Conservation (phyloP, 345 rosid genomes). For the Cardiospermum halicacabum region DNA sequence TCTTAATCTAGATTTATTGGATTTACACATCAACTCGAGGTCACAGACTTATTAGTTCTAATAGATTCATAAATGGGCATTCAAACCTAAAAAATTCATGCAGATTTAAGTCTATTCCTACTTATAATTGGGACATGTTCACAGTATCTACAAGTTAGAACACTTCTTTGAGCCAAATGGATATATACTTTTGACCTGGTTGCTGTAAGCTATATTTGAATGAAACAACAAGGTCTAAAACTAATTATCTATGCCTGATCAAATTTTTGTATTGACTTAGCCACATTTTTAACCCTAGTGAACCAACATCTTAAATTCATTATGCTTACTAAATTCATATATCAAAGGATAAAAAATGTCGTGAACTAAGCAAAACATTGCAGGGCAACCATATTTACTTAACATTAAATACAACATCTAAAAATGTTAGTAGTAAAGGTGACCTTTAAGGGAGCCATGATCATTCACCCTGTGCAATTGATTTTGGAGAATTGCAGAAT, state of each 20-base stretch:
- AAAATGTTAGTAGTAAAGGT: too few species aligned
- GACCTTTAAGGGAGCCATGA: slow-evolving; percentile 82
- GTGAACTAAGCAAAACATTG: not conserved
- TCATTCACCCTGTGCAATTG: slow-evolving; percentile 82
- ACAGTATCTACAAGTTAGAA: not conserved
- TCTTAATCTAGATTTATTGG: not conserved
- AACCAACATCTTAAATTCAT: not conserved
- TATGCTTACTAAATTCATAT: not conserved
- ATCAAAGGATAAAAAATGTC: not conserved
- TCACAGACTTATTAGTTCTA: not conserved
- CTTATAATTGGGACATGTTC: not conserved
- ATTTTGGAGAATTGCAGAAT: slow-evolving; percentile 85
- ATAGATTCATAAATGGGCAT: not conserved
- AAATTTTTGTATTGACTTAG: not conserved
- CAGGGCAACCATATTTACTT: not conserved
- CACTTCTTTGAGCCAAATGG: not conserved
- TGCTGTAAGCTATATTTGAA: not conserved
- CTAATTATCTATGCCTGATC: not conserved
- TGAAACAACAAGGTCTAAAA: not conserved
- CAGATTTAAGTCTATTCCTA: not conserved
- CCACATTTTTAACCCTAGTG: not conserved
- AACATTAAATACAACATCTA: not conserved
- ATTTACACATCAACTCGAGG: not conserved
- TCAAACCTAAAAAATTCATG: not conserved
- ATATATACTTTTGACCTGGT: not conserved